These are phyloP conservation scores for Suillus cothurnatus DNA, from an alignment of 768 basidiomycete genomes.

Conservation along the genomic window DNA sequence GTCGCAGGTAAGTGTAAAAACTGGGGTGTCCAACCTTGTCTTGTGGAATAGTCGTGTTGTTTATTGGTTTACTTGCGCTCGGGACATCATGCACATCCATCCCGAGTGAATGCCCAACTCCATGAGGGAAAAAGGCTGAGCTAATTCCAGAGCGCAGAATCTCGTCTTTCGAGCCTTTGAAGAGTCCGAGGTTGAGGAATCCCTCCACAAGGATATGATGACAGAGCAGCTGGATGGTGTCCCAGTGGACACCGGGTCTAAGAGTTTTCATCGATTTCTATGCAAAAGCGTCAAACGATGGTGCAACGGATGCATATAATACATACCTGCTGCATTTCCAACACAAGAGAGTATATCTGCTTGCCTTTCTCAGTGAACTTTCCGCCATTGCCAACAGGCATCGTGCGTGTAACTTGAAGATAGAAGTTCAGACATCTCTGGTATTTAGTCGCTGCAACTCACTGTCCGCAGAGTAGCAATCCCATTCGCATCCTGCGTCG, in stretches of 20 bases:
- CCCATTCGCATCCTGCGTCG: constrained; percentile 94
- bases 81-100: constrained; percentile 95
- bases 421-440: constrained; percentile 35
- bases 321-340: constrained; percentile 83
- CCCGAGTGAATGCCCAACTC: constrained; percentile 87
- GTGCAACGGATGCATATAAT: neutral
- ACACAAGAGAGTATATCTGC: constrained; percentile 84
- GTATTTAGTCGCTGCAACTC: constrained; percentile 21
- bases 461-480: constrained; percentile 67
- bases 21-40: constrained; percentile 50
- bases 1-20: constrained; percentile 80
- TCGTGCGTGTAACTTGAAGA: constrained; percentile 72
- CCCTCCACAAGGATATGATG: constrained; percentile 82
- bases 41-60: constrained; percentile 52
- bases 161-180: constrained; percentile 69
- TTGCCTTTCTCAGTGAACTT: constrained; percentile 81
- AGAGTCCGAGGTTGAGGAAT: constrained; percentile 84
- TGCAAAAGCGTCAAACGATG: neutral
- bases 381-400: constrained; percentile 93
- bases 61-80: constrained; percentile 71
- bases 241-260: constrained; percentile 87
- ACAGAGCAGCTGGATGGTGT: constrained; percentile 79
- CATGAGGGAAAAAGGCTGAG: constrained; percentile 93
- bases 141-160: constrained; percentile 78
- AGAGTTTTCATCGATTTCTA: constrained; percentile 71